phyloP scores from a whole-genome alignment of 192 early-diverging fungal species.

The Coemansia biformis region DNA sequence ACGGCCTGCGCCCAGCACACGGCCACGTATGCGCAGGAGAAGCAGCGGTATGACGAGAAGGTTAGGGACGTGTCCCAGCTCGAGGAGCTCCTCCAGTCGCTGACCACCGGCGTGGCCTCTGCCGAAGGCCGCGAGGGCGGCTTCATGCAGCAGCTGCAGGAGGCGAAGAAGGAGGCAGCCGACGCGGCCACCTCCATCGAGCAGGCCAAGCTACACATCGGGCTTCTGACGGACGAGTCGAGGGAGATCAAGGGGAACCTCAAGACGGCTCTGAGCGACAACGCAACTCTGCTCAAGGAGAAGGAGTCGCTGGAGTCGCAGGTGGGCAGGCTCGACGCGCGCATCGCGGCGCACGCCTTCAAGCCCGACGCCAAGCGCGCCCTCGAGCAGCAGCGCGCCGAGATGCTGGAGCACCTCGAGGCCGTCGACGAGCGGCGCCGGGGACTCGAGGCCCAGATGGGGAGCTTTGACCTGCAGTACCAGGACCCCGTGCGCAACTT shows the following conservation, averaged over 20 bases:
- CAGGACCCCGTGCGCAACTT: slow-evolving; percentile 79
- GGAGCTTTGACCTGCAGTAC: slow-evolving; percentile 76
- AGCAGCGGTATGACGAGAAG: slow-evolving; percentile 45
- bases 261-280: slow-evolving; percentile 62
- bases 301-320: slow-evolving; percentile 24
- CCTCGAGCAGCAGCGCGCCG: slow-evolving; percentile 35
- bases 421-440: slow-evolving; percentile 36
- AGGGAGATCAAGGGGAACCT: slow-evolving; percentile 64
- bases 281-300: slow-evolving; percentile 54
- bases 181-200: slow-evolving; percentile 65
- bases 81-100: slow-evolving; percentile 85
- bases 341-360: slow-evolving; percentile 23
- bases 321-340: slow-evolving; percentile 11
- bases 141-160: slow-evolving; percentile 93
- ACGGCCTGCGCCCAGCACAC: slow-evolving; percentile 19
- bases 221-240: slow-evolving; percentile 68
- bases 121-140: slow-evolving; percentile 91
- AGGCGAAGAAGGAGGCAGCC: slow-evolving; percentile 59
- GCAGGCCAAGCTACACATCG: slow-evolving; percentile 76
- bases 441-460: slow-evolving; percentile 49
- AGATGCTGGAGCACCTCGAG: slow-evolving; percentile 32
- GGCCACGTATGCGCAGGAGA: slow-evolving; percentile 31
- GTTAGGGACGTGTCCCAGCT: slow-evolving; percentile 37
- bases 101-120: slow-evolving; percentile 88
- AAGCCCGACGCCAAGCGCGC: slow-evolving; percentile 30